A percentile compares a stretch with the other conserved stretches of the same genome.
phyloP scores from a whole-genome alignment of 2,329 filamentous ascomycete species.

The Botryotinia narcissicola region DNA sequence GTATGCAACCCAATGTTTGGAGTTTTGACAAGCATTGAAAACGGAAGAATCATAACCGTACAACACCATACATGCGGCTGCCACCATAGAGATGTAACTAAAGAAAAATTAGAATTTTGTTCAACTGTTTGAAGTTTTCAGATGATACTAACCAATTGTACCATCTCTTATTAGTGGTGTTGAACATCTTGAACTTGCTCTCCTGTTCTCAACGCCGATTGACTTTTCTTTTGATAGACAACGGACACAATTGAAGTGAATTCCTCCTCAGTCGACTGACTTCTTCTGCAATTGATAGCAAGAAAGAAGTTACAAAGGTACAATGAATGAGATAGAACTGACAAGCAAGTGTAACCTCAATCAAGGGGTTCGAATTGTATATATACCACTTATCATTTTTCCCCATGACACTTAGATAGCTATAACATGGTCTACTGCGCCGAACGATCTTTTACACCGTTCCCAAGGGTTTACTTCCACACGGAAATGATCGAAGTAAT shows the following conservation, averaged over 20 bases:
- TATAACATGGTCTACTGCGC: conserved; percentile 5
- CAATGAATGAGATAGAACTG: neutral
- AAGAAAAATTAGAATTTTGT: neutral
- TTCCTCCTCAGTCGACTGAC: neutral
- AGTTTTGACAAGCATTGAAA: conserved; percentile 70
- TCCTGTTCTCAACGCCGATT: neutral
- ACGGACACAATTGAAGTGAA: neutral
- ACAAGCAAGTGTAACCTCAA: neutral
- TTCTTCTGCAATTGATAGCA: neutral
- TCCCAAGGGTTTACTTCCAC: neutral
- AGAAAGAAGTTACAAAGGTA: neutral
- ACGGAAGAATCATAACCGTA: conserved; percentile 74
- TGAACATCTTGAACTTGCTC: conserved; percentile 5
- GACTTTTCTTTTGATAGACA: neutral
- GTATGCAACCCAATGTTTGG: conserved; percentile 62
- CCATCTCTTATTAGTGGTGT: conserved; percentile 16
- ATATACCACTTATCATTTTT: neutral
- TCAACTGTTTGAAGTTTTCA: neutral
- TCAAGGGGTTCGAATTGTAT: neutral
- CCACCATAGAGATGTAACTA: conserved; percentile 67
- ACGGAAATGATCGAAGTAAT: conserved; percentile 15
- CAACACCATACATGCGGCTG: conserved; percentile 71
- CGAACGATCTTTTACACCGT: neutral
- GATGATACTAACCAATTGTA: conserved; percentile 18
- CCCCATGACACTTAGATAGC: neutral